phyloP scores from a whole-genome alignment of 768 basidiomycete species.

The Suillus alpinus region DNA sequence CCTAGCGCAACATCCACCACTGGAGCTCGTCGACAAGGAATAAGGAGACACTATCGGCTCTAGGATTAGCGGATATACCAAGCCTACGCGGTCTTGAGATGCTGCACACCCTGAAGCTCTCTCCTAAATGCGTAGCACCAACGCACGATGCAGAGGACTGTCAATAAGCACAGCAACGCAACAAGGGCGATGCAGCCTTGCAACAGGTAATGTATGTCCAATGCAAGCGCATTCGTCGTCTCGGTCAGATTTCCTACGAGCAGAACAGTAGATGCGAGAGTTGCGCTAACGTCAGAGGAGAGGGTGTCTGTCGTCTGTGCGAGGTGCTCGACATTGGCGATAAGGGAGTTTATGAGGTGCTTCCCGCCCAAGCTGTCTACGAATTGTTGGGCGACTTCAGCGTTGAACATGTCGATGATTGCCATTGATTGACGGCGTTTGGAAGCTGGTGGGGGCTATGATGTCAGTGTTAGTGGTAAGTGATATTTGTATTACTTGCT shows the following conservation, averaged over 20 bases:
- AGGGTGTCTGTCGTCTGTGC: not conserved
- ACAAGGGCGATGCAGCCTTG: not conserved
- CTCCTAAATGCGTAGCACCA: not conserved
- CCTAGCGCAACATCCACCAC: no score
- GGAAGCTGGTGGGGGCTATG: not conserved
- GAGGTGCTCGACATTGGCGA: not conserved
- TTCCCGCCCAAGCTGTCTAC: not conserved
- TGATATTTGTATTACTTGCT: not conserved
- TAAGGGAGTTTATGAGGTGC: not conserved
- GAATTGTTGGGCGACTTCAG: not conserved
- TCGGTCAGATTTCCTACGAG: not conserved
- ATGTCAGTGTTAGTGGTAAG: not conserved
- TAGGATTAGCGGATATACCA: no score
- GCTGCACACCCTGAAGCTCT: not conserved
- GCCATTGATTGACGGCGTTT: not conserved
- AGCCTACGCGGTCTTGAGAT: not conserved
- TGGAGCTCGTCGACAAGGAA: no score
- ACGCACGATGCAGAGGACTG: not conserved
- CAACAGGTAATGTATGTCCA: not conserved
- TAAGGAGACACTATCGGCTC: no score
- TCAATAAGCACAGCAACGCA: not conserved
- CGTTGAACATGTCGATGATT: not conserved
- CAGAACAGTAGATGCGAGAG: not conserved
- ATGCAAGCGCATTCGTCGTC: not conserved
- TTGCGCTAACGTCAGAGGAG: not conserved